Evolutionary conservation across 2,329 filamentous ascomycete species (phyloP).

Genomic region (Colletotrichum phormii): DNA sequence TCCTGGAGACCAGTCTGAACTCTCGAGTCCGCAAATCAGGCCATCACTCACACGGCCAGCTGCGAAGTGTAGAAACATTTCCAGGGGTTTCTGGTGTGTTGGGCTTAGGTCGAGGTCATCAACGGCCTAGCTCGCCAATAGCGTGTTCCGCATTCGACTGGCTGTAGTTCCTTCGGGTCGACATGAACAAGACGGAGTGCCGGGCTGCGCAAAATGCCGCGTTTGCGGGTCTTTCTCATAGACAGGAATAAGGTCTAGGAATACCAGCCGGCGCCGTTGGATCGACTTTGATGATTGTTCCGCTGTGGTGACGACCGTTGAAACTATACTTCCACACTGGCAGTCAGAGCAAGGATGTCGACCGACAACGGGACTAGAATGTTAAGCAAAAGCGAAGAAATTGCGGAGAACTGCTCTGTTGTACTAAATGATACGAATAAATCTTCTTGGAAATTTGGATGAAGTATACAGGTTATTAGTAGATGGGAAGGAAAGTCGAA

Average conservation of each 20-base stretch:
- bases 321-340: background rate
- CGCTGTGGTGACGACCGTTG: background rate
- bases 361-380: too few species aligned
- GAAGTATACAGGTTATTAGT: background rate
- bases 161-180: background rate
- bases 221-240: background rate
- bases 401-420: too few species aligned
- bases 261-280: too few species aligned
- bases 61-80: background rate
- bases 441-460: background rate
- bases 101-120: background rate
- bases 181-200: background rate
- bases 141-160: background rate
- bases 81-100: background rate
- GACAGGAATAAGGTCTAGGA: background rate
- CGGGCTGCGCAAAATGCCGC: background rate
- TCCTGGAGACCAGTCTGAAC: background rate
- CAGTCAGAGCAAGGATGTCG: too few species aligned
- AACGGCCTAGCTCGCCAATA: slow-evolving; percentile 4
- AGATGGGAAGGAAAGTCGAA: too few species aligned
- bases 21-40: background rate
- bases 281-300: too few species aligned
- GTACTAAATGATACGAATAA: background rate
- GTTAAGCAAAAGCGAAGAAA: too few species aligned
- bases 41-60: background rate